Evolutionary conservation across 805 yeast genomes (phyloP).

Genomic region (Kuraishia molischiana): DNA sequence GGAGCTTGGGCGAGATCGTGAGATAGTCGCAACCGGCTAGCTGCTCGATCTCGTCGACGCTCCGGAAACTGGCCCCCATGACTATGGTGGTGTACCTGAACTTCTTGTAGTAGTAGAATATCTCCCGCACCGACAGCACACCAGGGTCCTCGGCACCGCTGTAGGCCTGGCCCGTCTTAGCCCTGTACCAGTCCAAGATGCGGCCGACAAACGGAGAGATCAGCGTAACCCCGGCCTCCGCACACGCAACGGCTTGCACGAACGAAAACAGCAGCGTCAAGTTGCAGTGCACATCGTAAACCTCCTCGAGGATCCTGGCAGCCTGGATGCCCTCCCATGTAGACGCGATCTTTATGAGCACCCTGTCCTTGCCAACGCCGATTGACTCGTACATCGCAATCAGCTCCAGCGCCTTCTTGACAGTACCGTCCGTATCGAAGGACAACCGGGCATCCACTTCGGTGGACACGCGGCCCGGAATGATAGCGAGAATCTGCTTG

Average conservation of each 20-base stretch:
- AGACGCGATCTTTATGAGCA: constrained; percentile 84
- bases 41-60: constrained; percentile 79
- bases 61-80: constrained; percentile 97
- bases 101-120: constrained; percentile 90
- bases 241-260: constrained; percentile 89
- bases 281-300: constrained; percentile 78
- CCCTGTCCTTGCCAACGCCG: constrained; percentile 74
- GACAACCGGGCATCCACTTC: constrained; percentile 93
- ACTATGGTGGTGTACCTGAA: constrained; percentile 84
- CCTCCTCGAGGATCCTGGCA: constrained; percentile 75
- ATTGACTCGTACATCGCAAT: constrained; percentile 66
- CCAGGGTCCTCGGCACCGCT: constrained; percentile 80
- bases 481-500: constrained; percentile 70
- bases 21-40: constrained; percentile 86
- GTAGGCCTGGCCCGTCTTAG: constrained; percentile 61
- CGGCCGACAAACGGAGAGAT: constrained; percentile 94
- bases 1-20: constrained; percentile 77
- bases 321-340: constrained; percentile 97
- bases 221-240: constrained; percentile 82
- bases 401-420: constrained; percentile 77
- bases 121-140: constrained; percentile 67
- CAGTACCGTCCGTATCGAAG: constrained; percentile 78
- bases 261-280: constrained; percentile 81
- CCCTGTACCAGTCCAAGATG: constrained; percentile 90
- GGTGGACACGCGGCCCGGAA: constrained; percentile 91